Conservation (phyloP, 179 eudicot species). For the Beta macrorhiza region DNA sequence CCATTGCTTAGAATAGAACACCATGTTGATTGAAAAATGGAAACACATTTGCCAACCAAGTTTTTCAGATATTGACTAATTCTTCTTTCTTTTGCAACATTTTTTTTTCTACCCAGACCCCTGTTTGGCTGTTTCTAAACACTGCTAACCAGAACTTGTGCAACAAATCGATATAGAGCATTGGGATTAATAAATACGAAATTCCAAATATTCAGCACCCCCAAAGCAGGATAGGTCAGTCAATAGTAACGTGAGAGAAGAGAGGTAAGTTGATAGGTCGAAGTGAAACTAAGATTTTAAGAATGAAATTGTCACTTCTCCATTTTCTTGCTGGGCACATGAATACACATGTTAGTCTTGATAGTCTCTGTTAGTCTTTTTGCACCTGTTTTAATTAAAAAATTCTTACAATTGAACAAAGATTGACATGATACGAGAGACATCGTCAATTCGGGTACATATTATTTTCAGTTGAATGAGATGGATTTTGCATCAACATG, state of each 20-base stretch:
- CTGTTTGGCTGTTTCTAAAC: not conserved
- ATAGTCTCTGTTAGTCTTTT: too few relatives aligned
- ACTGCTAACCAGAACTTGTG: not conserved
- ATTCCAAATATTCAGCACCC: not conserved
- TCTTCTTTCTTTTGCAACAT: not conserved
- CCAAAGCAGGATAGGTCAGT: not conserved
- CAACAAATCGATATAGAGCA: not conserved
- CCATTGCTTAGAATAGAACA: not conserved
- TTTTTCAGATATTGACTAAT: not conserved
- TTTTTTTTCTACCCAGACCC: not conserved
- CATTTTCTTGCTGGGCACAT: too few relatives aligned
- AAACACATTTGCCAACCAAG: not conserved
- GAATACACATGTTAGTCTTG: too few relatives aligned
- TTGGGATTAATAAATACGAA: not conserved
- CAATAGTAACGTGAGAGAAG: not conserved
- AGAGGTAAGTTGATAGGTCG: not conserved
- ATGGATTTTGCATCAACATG: too few relatives aligned
- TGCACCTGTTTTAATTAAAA: too few relatives aligned
- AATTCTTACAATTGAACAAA: too few relatives aligned
- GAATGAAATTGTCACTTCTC: too few relatives aligned
- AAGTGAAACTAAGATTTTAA: conserved; percentile 2
- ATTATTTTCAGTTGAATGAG: too few relatives aligned
- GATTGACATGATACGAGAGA: too few relatives aligned
- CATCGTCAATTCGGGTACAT: too few relatives aligned
- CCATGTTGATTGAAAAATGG: not conserved